These are phyloP conservation scores for Phytopythium vexans DNA, from an alignment of 352 stramenopile species.

Conservation along the genomic window DNA sequence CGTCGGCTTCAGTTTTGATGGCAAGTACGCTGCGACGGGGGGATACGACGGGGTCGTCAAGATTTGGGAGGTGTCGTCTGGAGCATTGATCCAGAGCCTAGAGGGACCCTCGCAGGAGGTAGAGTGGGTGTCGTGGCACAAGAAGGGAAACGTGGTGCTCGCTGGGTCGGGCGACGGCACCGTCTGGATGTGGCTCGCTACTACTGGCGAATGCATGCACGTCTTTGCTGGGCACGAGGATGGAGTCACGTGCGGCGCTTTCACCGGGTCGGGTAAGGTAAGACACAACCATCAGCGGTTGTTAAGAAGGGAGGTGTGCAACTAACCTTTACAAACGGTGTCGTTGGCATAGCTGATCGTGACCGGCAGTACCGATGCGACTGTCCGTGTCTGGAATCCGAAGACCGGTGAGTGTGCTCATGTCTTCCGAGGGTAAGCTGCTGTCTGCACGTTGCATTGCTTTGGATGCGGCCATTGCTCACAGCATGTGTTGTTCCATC, in stretches of 20 bases:
- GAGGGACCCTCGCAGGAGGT: conserved; percentile 89
- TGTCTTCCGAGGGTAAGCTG: conserved; percentile 76
- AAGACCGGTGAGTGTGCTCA: conserved; percentile 93
- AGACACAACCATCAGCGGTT: not conserved
- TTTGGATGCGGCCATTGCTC: not conserved
- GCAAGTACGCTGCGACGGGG: conserved; percentile 83
- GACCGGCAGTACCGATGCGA: conserved; percentile 92
- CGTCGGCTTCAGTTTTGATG: conserved; percentile 86
- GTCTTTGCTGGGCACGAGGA: conserved; percentile 98
- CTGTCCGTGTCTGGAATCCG: conserved; percentile 94
- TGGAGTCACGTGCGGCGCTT: conserved; percentile 91
- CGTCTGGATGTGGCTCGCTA: conserved; percentile 93
- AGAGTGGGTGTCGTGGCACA: conserved; percentile 90
- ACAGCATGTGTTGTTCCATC: conserved; percentile 1
- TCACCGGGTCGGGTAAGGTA: conserved; percentile 94
- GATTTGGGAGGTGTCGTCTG: conserved; percentile 86
- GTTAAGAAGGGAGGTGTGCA: conserved; percentile 1
- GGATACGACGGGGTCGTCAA: conserved; percentile 87
- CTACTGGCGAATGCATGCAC: conserved; percentile 95
- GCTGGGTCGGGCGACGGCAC: conserved; percentile 87
- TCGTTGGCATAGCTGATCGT: conserved; percentile 79
- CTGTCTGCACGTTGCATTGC: not conserved
- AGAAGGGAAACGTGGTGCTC: conserved; percentile 89
- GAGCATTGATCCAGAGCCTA: conserved; percentile 74
- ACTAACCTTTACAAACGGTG: not conserved